A percentile compares a stretch with the other conserved stretches of the same genome.
Conservation (phyloP, 2,329 filamentous ascomycete species). For the Sarocladiaceae sp. region DNA sequence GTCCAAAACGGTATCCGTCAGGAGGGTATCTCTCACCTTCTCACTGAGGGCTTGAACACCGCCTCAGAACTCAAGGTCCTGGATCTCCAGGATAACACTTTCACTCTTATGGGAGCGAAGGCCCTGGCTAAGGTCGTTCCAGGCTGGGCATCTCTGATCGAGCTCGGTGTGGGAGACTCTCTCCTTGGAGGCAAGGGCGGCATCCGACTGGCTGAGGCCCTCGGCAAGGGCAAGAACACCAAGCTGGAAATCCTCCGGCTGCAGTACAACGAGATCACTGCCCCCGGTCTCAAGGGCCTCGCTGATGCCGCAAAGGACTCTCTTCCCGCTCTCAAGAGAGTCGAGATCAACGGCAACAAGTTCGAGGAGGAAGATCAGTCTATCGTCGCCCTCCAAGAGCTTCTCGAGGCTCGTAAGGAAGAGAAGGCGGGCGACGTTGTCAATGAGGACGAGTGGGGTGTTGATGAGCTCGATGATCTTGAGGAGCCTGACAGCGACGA, state of each 20-base stretch:
- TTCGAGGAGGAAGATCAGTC: constrained; percentile 79
- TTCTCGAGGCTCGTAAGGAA: constrained; percentile 74
- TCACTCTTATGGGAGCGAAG: constrained; percentile 72
- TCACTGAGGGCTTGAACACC: constrained; percentile 71
- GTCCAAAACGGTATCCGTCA: constrained; percentile 96
- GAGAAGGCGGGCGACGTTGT: constrained; percentile 58
- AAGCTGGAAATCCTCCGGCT: constrained; percentile 76
- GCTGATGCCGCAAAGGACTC: constrained; percentile 59
- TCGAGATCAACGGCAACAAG: constrained; percentile 95
- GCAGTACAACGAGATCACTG: constrained; percentile 91
- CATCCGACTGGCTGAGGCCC: constrained; percentile 63
- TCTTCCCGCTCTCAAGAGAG: constrained; percentile 71
- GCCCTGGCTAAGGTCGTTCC: constrained; percentile 70
- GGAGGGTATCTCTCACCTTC: constrained; percentile 78
- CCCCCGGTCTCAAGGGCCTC: constrained; percentile 65
- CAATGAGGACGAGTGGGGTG: constrained; percentile 73
- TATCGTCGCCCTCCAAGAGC: constrained; percentile 59
- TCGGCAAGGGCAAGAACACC: constrained; percentile 68
- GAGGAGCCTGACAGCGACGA: constrained; percentile 69
- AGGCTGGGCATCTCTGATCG: constrained; percentile 68
- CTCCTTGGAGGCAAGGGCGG: constrained; percentile 74
- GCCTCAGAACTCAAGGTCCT: constrained; percentile 65
- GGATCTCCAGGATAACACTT: constrained; percentile 97
- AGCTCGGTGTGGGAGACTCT: constrained; percentile 86
- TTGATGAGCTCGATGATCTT: constrained; percentile 82